phyloP scores from a whole-genome alignment of 2,329 filamentous ascomycete species.

The Ceratocystis eucalypticola region DNA sequence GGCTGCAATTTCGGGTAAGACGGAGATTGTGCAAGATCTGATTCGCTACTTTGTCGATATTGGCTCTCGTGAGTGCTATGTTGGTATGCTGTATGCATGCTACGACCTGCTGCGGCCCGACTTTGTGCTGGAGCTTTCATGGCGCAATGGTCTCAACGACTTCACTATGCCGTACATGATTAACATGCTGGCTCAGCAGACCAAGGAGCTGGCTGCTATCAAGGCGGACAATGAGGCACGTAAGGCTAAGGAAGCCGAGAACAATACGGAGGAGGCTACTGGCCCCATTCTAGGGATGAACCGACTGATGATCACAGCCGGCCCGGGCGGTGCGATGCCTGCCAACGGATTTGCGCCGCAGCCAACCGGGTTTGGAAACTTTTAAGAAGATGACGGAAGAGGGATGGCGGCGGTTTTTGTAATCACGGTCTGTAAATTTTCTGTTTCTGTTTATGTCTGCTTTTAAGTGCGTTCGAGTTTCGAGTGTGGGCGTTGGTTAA shows the following conservation, averaged over 20 bases:
- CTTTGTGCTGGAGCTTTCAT: constrained; percentile 87
- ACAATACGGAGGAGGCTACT: constrained; percentile 80
- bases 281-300: constrained; percentile 82
- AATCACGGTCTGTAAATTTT: constrained; percentile 13
- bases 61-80: constrained; percentile 96
- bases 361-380: constrained; percentile 63
- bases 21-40: constrained; percentile 87
- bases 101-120: constrained; percentile 93
- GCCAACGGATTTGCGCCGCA: constrained; percentile 83
- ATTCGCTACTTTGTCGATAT: constrained; percentile 98
- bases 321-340: constrained; percentile 50
- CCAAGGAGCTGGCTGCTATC: constrained; percentile 65
- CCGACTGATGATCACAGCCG: constrained; percentile 91
- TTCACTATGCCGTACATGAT: constrained; percentile 99
- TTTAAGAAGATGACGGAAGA: constrained; percentile 22
- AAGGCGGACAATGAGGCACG: constrained; percentile 95
- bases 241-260: constrained; percentile 57
- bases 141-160: constrained; percentile 86
- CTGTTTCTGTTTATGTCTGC: constrained; percentile 9
- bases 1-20: constrained; percentile 77
- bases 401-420: constrained; percentile 8
- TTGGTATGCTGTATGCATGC: constrained; percentile 98
- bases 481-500: constrained; percentile 2
- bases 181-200: constrained; percentile 89
- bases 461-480: too few relatives aligned